Evolutionary conservation across 2,329 filamentous ascomycete genomes (phyloP).

Genomic region (Penicillium polonicum): DNA sequence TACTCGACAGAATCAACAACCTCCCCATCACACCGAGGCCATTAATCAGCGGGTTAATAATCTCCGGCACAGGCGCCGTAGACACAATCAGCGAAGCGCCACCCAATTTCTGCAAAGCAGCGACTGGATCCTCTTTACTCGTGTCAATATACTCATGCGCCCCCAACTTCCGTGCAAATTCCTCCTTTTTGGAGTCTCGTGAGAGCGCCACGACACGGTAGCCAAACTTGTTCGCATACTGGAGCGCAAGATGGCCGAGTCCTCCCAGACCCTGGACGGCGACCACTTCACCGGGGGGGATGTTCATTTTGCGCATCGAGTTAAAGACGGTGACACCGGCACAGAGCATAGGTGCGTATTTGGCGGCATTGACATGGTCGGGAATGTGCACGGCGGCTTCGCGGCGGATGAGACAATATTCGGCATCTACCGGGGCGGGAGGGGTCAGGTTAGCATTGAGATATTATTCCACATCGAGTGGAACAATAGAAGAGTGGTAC

Average conservation of each 20-base stretch:
- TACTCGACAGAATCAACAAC: not conserved
- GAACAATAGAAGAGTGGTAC: not conserved
- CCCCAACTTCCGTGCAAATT: not conserved
- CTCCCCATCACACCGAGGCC: slow-evolving; percentile 16
- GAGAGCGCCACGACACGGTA: slow-evolving; percentile 43
- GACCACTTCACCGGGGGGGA: slow-evolving; percentile 47
- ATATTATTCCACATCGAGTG: not conserved
- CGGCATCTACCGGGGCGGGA: slow-evolving; percentile 26
- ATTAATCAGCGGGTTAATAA: slow-evolving; percentile 35
- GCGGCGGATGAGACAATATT: slow-evolving; percentile 40
- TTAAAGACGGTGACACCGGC: slow-evolving; percentile 54
- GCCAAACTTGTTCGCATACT: slow-evolving; percentile 54
- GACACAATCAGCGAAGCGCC: slow-evolving; percentile 4
- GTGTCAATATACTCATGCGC: slow-evolving; percentile 33
- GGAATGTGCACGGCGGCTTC: slow-evolving; percentile 50
- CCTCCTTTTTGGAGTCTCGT: slow-evolving; percentile 39
- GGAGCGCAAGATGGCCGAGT: slow-evolving; percentile 54
- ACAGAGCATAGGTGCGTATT: slow-evolving; percentile 49
- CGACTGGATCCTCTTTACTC: slow-evolving; percentile 24
- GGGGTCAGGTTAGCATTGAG: not conserved
- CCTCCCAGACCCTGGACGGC: slow-evolving; percentile 56
- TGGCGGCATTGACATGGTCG: slow-evolving; percentile 47
- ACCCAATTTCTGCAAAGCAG: not conserved
- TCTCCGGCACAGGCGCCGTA: slow-evolving; percentile 38
- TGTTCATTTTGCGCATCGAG: slow-evolving; percentile 49